Evolutionary conservation across 305 asterid species (phyloP).

Genomic region (Coffea humblotiana): DNA sequence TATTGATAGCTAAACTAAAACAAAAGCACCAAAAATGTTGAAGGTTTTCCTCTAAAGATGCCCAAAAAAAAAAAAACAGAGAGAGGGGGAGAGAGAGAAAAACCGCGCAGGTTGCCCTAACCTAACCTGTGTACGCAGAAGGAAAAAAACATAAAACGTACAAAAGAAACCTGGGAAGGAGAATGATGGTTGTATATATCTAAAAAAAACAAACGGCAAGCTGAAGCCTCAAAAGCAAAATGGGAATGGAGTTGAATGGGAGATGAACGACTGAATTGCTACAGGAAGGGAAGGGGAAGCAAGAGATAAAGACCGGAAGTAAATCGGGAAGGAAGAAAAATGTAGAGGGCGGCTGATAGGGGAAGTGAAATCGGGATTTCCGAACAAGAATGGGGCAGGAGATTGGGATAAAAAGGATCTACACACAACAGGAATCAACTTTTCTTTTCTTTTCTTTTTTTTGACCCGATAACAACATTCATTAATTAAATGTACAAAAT

Average conservation of each 20-base stretch:
- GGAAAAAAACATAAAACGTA: too few species aligned
- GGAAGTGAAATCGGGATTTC: constrained; percentile 18
- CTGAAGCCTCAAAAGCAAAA: background rate
- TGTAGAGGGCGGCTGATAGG: background rate
- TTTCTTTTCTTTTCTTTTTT: background rate
- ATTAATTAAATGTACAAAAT: too few species aligned
- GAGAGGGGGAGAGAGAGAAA: background rate
- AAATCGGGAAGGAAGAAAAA: background rate
- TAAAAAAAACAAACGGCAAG: background rate
- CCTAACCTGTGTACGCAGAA: background rate
- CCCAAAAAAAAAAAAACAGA: background rate
- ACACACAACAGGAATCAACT: constrained; percentile 23
- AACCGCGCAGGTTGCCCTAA: background rate
- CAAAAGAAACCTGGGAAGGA: background rate
- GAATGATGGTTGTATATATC: background rate
- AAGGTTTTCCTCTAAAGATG: constrained; percentile 14
- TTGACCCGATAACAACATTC: constrained; percentile 14
- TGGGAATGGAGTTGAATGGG: background rate
- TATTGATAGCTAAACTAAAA: constrained; percentile 28
- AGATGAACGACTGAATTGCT: background rate
- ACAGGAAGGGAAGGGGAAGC: too few species aligned
- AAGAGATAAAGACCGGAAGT: background rate
- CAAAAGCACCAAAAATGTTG: constrained; percentile 25
- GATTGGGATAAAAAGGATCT: constrained; percentile 22
- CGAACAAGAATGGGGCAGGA: constrained; percentile 1